These are phyloP conservation scores for Lanzia echinophila DNA, from an alignment of 2,329 filamentous ascomycete species.

Conservation along the genomic window DNA sequence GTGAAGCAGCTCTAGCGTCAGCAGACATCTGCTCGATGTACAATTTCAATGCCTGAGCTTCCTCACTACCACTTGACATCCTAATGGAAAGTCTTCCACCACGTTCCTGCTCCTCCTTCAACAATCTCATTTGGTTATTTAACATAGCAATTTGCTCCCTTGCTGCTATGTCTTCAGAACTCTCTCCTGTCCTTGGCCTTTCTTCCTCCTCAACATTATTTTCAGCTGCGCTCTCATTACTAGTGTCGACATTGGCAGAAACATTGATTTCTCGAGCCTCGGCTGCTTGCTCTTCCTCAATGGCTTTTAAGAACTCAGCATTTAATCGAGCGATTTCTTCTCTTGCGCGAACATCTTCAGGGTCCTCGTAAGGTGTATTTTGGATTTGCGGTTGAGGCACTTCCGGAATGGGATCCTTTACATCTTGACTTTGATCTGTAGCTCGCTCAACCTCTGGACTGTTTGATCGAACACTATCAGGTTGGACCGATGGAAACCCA, in stretches of 20 bases:
- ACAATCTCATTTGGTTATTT: not conserved
- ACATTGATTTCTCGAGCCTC: not conserved
- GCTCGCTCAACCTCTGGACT: not conserved
- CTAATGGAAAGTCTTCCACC: too few relatives aligned
- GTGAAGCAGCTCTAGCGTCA: too few relatives aligned
- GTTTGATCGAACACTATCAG: too few relatives aligned
- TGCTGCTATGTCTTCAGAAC: too few relatives aligned
- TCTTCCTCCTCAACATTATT: too few relatives aligned
- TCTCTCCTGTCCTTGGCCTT: too few relatives aligned
- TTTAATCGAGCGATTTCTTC: constrained; percentile 24
- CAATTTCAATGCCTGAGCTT: too few relatives aligned
- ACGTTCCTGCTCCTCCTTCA: not conserved
- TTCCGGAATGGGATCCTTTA: not conserved
- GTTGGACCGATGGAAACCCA: too few relatives aligned
- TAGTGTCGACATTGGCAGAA: too few relatives aligned
- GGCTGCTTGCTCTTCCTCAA: constrained; percentile 3
- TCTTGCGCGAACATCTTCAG: constrained; percentile 22
- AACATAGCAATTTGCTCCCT: not conserved
- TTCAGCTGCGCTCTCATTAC: too few relatives aligned
- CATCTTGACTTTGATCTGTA: not conserved
- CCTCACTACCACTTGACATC: too few relatives aligned
- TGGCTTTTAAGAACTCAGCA: constrained; percentile 20
- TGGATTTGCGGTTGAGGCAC: not conserved
- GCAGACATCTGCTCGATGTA: too few relatives aligned
- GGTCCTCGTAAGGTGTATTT: constrained; percentile 9